Conservation (phyloP, 2,329 filamentous ascomycete species). For the Claviceps maximensis region DNA sequence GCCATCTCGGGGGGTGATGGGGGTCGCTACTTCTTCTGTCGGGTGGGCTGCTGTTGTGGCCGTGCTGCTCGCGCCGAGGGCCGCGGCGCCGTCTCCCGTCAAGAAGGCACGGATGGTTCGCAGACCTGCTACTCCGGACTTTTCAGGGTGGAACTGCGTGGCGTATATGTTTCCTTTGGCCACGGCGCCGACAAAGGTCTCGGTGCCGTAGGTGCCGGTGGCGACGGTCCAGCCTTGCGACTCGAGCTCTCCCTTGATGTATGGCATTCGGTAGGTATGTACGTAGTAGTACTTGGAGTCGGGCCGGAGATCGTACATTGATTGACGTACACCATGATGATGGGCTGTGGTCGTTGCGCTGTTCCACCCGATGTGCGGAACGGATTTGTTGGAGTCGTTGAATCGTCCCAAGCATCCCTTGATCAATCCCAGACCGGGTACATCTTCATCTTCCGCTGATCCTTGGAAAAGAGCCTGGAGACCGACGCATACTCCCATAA, state of each 20-base stretch:
- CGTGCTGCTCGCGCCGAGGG: slow-evolving; percentile 22
- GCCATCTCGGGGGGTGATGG: slow-evolving; percentile 38
- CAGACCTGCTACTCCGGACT: slow-evolving; percentile 82
- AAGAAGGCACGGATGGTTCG: slow-evolving; percentile 77
- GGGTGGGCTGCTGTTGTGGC: background rate
- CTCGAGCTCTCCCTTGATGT: slow-evolving; percentile 61
- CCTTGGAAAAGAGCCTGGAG: slow-evolving; percentile 80
- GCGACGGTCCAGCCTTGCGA: slow-evolving; percentile 82
- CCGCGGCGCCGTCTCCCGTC: slow-evolving; percentile 48
- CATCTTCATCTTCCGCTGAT: slow-evolving; percentile 62
- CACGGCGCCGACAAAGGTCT: slow-evolving; percentile 85
- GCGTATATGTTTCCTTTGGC: slow-evolving; percentile 75
- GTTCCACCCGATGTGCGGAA: slow-evolving; percentile 99
- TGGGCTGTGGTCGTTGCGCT: slow-evolving; percentile 59
- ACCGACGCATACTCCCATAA: slow-evolving; percentile 96
- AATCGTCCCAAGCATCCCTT: slow-evolving; percentile 62
- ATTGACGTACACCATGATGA: slow-evolving; percentile 19
- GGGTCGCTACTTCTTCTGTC: slow-evolving; percentile 5
- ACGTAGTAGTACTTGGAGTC: slow-evolving; percentile 98
- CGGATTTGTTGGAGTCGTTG: slow-evolving; percentile 63
- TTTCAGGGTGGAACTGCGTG: slow-evolving; percentile 96
- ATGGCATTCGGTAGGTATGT: slow-evolving; percentile 81
- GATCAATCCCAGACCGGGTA: slow-evolving; percentile 65
- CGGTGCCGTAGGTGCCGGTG: slow-evolving; percentile 71
- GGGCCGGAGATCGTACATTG: slow-evolving; percentile 65